Percentiles rank a stretch among this genome's conserved stretches.
phyloP scores from a whole-genome alignment of 2,329 filamentous ascomycete species.

The Calonectria honghensis region DNA sequence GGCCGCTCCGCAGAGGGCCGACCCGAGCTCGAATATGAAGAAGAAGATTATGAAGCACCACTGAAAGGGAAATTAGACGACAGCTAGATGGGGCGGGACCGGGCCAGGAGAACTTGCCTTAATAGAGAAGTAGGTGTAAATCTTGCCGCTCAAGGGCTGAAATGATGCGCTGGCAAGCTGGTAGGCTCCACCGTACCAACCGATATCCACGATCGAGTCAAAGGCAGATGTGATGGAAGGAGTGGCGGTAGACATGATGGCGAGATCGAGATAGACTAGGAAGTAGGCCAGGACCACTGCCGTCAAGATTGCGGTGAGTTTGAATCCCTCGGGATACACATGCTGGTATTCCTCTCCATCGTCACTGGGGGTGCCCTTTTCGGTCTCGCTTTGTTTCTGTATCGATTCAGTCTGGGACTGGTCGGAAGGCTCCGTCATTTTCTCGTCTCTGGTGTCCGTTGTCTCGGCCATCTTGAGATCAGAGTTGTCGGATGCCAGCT shows the following conservation, averaged over 20 bases:
- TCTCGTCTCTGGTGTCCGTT: neutral
- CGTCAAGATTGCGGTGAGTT: neutral
- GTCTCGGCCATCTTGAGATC: neutral
- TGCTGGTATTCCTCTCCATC: neutral
- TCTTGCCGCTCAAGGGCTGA: conserved; percentile 32
- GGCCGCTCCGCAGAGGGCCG: conserved; percentile 12
- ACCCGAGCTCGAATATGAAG: conserved; percentile 20
- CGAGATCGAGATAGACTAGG: neutral
- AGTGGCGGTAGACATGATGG: conserved; percentile 1
- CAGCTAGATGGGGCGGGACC: too few relatives aligned
- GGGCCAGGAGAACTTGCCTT: neutral
- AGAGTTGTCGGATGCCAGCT: neutral
- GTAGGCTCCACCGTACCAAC: conserved; percentile 72
- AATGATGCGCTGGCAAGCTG: conserved; percentile 60
- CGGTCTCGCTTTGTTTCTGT: neutral
- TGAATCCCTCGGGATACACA: neutral
- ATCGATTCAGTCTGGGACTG: neutral
- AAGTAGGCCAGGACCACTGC: neutral
- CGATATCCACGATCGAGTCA: conserved; percentile 62
- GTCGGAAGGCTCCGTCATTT: neutral
- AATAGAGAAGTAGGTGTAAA: conserved; percentile 9
- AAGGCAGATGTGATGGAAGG: neutral
- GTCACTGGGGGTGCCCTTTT: neutral
- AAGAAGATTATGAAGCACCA: conserved; percentile 26
- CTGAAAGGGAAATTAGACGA: neutral